Base-by-base conservation (phyloP, 2,329 filamentous ascomycete genomes). In the Aureobasidium melanogenum region DNA sequence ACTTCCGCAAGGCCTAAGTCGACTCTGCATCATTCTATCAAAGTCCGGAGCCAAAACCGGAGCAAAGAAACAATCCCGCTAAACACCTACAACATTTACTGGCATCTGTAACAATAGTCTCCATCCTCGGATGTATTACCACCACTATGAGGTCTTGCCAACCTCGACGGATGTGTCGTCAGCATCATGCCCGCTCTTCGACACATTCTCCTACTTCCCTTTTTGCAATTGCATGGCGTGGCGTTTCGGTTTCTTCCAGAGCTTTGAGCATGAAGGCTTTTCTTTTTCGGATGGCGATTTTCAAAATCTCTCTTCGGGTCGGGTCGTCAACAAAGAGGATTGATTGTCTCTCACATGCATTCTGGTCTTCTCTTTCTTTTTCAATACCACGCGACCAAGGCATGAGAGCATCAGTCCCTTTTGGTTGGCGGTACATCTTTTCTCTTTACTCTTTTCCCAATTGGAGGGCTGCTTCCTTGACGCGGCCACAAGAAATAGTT, bases 1-100 rank as follows among this genome's bases (percentile, higher is more conserved):
- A 72, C 67, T 72, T 70, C 67, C 69, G 69, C 66, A 71, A 71
- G 67, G 67, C 68, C 59, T 70, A 65, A 65, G 65, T 32, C 39
- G 28, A 30, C 6, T 24, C 14, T 14, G 22, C 14, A 24, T 17
- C 22, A 41, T 12, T 54, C 22, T 15, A 41, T 26, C 17, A 39
- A 54, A 39, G 36, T 17, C 36, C 15, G 34, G 36, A 54, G 24
- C 22, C 30, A 54, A 28, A 41, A 28, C 8, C 36, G 22, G 52
- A 44, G 52, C 39, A 32, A 39, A 30, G n/a, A 26, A 58, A n/a
- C 19, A 47, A 36, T 15, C 43, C 19, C 8, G 26, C 30, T 55
- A 24, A 43, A 58, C 41, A 46, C 47, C 26, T 34, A 58, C n/a
- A 48, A 47, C 19, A 14, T 19, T 10, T 19, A 38, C 24, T 30